phyloP scores from a whole-genome alignment of 768 basidiomycete species.

The Mrakia hoshinonis region DNA sequence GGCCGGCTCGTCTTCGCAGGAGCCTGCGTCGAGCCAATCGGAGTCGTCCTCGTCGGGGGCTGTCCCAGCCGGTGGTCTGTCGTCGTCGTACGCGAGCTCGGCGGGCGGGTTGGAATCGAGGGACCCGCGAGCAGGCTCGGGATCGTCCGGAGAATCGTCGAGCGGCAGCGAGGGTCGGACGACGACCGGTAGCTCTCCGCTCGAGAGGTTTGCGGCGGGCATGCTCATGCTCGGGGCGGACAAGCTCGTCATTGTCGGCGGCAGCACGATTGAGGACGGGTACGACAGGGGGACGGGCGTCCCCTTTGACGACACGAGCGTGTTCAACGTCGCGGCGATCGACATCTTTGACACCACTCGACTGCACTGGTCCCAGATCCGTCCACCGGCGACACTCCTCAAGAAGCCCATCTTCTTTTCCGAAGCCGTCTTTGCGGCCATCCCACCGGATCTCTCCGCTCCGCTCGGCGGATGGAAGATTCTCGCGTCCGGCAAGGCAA shows the following conservation, averaged over 20 bases:
- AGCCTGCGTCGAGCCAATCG: neutral
- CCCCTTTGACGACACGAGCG: constrained; percentile 3
- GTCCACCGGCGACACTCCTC: neutral
- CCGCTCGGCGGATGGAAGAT: constrained; percentile 1
- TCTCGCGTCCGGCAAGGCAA: neutral
- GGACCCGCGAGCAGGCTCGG: neutral
- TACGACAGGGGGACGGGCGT: neutral
- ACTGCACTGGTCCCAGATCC: constrained; percentile 3
- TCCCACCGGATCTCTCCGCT: neutral
- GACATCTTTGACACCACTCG: constrained; percentile 9
- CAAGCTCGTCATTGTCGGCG: constrained; percentile 12
- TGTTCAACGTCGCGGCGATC: constrained; percentile 2
- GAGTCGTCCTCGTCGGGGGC: neutral
- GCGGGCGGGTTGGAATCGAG: neutral
- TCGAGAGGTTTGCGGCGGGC: neutral
- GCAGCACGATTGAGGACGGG: constrained; percentile 9
- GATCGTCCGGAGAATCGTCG: neutral
- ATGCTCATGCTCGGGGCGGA: constrained; percentile 4
- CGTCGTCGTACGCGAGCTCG: neutral
- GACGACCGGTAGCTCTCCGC: constrained; percentile 1
- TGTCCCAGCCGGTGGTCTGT: neutral
- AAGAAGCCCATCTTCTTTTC: constrained; percentile 1
- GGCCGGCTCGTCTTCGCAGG: neutral
- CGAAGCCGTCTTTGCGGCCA: neutral
- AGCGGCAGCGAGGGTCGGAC: constrained; percentile 2